Base-by-base conservation (phyloP, 352 stramenopile species). In the Phytophthora meadii region DNA sequence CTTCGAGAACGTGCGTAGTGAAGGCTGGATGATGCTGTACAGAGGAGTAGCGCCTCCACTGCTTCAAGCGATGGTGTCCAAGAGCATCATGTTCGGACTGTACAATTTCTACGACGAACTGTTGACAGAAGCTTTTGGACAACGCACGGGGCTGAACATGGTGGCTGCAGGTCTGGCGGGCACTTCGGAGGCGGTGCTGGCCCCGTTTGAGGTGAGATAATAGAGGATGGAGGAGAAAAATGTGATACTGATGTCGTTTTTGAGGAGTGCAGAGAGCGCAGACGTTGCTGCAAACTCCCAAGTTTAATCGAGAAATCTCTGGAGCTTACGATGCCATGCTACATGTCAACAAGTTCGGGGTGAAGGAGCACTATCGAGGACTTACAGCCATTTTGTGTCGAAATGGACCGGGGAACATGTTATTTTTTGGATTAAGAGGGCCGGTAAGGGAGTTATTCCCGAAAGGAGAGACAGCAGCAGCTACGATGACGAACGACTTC, bases 11-110 rank as follows among this genome's bases (percentile, higher is more conserved):
- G 77, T 94, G 24, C 69, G 74, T 15, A 79, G 65, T 47, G 82
- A 92, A 59, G 85, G 86, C 4, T 63, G 83, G 40, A 15, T 63
- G 11, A 88, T 90, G 75, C 69, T 95, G 10, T 97, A 96, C 24
- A 82, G 89, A 11, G 89, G 89, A n/a, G 78, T 97, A 3, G 89
- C 88, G 45, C 88, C 89, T 11, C 89, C 89, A 28, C 72, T 97
- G 25, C 57, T 96, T 39, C 88, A 96, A 64, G 88, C 88, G 7
- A 88, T 86, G 37, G 82, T 95, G 39, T 94, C 88, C 49, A 97
- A 95, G 62, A 93, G 87, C 40, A 80, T 95, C 47, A 97, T 97
- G 89, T 97, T 97, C 67, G 89, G 89, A 6, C 72, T 95, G 0
- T 97, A 95, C 65, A 95, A 95, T 64, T 92, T 83, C 65, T 97